A percentile compares a stretch with the other conserved stretches of the same genome.
Conservation (phyloP, 495 filamentous ascomycete genomes). For the Penicillium verhagenii region DNA sequence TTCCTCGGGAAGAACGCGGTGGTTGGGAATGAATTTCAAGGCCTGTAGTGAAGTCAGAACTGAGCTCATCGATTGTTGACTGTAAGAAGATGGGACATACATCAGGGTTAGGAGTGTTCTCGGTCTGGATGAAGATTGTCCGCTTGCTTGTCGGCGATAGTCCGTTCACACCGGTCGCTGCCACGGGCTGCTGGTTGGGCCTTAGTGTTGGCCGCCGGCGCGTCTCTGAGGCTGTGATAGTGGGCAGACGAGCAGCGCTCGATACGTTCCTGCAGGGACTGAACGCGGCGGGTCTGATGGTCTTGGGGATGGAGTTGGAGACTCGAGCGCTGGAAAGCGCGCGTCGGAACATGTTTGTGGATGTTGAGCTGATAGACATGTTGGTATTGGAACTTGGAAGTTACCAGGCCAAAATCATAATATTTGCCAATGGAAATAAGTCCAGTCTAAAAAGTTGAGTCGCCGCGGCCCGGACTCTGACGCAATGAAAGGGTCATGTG, state of each 20-base stretch:
- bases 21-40: constrained; percentile 92
- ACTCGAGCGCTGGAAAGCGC: constrained; percentile 30
- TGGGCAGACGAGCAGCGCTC: constrained; percentile 43
- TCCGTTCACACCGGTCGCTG: constrained; percentile 31
- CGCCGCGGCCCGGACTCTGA: constrained; percentile 30
- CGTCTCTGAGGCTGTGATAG: constrained; percentile 49
- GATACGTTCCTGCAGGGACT: constrained; percentile 35
- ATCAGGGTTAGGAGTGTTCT: constrained; percentile 86
- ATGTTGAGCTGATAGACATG: constrained; percentile 37
- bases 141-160: constrained; percentile 51
- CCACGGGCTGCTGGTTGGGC: constrained; percentile 44
- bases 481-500: constrained; percentile 40
- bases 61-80: not conserved
- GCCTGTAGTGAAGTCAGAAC: constrained; percentile 40
- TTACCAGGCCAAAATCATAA: not conserved
- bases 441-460: constrained; percentile 10
- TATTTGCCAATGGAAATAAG: not conserved
- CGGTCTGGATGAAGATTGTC: constrained; percentile 96
- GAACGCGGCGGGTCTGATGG: constrained; percentile 30
- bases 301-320: constrained; percentile 25
- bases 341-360: constrained; percentile 37
- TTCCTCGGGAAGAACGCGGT: constrained; percentile 70
- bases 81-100: constrained; percentile 42
- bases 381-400: not conserved
- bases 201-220: constrained; percentile 48